A percentile compares a stretch with the other conserved stretches of the same genome.
phyloP scores from a whole-genome alignment of 169 alveolate species.

The Cryptosporidium viatorum region DNA sequence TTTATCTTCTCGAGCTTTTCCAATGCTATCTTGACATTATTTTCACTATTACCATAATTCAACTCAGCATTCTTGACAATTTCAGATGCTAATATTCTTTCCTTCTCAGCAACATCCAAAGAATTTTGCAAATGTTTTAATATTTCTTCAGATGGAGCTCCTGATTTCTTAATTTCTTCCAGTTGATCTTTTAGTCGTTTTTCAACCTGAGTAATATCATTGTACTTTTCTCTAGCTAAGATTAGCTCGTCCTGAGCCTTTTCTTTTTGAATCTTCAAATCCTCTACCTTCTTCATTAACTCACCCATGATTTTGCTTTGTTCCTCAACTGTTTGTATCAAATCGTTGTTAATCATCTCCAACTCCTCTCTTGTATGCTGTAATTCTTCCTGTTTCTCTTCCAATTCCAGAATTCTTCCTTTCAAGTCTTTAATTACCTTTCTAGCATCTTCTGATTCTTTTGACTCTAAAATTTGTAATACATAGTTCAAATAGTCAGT shows the following conservation, averaged over 20 bases:
- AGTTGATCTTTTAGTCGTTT: conserved; percentile 33
- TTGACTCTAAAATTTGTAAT: conserved; percentile 33
- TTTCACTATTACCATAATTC: conserved; percentile 30
- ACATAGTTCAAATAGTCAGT: conserved; percentile 43
- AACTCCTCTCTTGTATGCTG: conserved; percentile 58
- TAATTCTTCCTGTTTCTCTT: conserved; percentile 63
- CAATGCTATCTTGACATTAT: conserved; percentile 33
- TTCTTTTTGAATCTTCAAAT: conserved; percentile 39
- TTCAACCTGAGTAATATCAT: conserved; percentile 40
- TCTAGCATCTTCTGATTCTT: conserved; percentile 46
- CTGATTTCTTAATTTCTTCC: conserved; percentile 27
- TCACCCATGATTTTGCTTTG: conserved; percentile 19
- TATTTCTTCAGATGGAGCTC: conserved; percentile 74
- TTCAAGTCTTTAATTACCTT: conserved; percentile 19
- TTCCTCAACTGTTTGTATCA: conserved; percentile 56
- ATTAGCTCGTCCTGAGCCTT: conserved; percentile 60
- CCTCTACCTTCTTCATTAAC: conserved; percentile 57
- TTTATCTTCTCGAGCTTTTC: conserved; percentile 25
- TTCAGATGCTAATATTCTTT: conserved; percentile 28
- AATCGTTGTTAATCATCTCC: conserved; percentile 55
- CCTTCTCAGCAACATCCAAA: conserved; percentile 52
- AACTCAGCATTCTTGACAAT: conserved; percentile 26
- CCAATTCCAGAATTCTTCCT: conserved; percentile 35
- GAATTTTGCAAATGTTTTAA: conserved; percentile 40
- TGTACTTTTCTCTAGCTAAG: conserved; percentile 20